Evolutionary conservation across 805 yeast species (phyloP).

Genomic region (Saccharomyces mikatae): DNA sequence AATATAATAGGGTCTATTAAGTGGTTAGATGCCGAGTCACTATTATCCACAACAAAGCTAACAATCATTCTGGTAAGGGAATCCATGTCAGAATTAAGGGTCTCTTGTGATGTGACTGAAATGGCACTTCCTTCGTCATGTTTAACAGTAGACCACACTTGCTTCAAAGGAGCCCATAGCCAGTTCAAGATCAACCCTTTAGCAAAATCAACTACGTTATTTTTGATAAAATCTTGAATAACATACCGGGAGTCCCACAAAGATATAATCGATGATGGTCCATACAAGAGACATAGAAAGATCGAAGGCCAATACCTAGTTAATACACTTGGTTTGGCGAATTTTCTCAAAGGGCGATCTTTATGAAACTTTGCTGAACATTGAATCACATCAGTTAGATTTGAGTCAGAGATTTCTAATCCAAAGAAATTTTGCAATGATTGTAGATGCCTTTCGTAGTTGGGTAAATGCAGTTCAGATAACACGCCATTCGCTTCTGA

Average conservation of each 20-base stretch:
- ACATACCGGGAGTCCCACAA: slow-evolving; percentile 45
- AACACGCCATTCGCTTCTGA: background rate
- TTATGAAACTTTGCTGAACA: slow-evolving; percentile 5
- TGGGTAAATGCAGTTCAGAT: background rate
- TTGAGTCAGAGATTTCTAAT: slow-evolving; percentile 1
- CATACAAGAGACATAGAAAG: slow-evolving; percentile 36
- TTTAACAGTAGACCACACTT: slow-evolving; percentile 70
- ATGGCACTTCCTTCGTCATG: slow-evolving; percentile 70
- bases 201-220: slow-evolving; percentile 55
- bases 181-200: slow-evolving; percentile 70
- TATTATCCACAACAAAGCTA: slow-evolving; percentile 34
- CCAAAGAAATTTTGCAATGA: slow-evolving; percentile 5
- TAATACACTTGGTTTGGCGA: slow-evolving; percentile 33
- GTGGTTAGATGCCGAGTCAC: slow-evolving; percentile 2
- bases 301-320: slow-evolving; percentile 63
- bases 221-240: slow-evolving; percentile 48
- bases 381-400: slow-evolving; percentile 5
- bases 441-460: background rate
- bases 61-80: slow-evolving; percentile 84
- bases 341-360: background rate
- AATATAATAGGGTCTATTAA: slow-evolving; percentile 17
- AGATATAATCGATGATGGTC: slow-evolving; percentile 42
- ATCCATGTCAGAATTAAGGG: slow-evolving; percentile 67
- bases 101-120: slow-evolving; percentile 71
- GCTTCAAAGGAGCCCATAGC: slow-evolving; percentile 67